These are phyloP conservation scores for Oleoguttula mirabilis DNA, from an alignment of 495 filamentous ascomycete genomes.

Conservation along the genomic window DNA sequence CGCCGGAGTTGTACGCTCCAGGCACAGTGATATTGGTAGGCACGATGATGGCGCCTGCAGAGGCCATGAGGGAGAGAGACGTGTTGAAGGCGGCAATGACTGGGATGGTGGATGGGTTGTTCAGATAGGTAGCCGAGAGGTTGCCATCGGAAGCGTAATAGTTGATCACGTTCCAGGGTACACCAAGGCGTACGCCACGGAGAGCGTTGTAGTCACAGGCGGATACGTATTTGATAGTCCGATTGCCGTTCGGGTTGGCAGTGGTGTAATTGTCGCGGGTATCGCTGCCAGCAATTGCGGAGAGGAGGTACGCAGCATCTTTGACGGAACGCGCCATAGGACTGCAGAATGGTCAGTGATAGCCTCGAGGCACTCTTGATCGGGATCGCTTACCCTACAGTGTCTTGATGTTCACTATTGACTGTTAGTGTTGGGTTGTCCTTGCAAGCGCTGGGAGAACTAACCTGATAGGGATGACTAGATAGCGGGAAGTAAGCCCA, in stretches of 20 bases:
- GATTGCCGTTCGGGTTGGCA: too few species aligned
- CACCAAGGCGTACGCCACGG: too few species aligned
- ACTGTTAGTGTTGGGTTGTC: too few species aligned
- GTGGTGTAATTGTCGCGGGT: too few species aligned
- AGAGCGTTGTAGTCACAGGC: too few species aligned
- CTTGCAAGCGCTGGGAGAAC: too few species aligned
- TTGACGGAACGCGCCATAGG: slow-evolving; percentile 7
- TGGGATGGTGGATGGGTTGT: slow-evolving; percentile 14
- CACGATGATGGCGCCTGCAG: not conserved
- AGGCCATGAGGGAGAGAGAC: slow-evolving; percentile 7
- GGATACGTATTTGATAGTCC: too few species aligned
- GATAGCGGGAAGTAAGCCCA: slow-evolving; percentile 13
- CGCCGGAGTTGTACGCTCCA: not conserved
- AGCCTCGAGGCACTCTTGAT: too few species aligned
- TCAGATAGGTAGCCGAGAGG: too few species aligned
- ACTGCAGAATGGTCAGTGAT: too few species aligned
- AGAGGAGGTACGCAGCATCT: slow-evolving; percentile 11
- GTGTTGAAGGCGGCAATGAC: slow-evolving; percentile 28
- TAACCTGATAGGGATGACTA: slow-evolving; percentile 16
- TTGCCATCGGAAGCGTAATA: slow-evolving; percentile 36
- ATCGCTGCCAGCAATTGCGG: slow-evolving; percentile 12
- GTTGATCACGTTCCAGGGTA: slow-evolving; percentile 32
- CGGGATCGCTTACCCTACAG: too few species aligned
- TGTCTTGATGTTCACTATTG: too few species aligned
- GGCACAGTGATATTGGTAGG: not conserved